phyloP scores from a whole-genome alignment of 352 stramenopile genomes.

The Pythium dissotocum region DNA sequence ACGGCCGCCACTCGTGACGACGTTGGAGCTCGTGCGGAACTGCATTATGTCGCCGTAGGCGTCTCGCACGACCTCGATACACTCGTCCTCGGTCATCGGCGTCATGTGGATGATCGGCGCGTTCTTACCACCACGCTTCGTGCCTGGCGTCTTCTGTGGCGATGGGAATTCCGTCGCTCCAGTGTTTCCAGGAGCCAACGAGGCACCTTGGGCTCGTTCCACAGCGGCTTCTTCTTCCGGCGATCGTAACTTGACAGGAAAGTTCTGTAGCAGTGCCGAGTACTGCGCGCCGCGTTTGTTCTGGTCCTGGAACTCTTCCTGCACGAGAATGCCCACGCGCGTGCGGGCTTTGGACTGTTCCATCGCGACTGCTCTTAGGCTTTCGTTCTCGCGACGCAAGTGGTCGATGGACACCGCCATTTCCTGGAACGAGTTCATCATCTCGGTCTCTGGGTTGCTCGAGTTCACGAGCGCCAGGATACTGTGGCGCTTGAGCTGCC shows the following conservation, averaged over 20 bases:
- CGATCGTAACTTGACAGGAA: conserved; percentile 12
- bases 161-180: neutral
- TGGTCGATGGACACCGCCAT: conserved; percentile 57
- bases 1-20: conserved; percentile 45
- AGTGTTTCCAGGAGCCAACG: neutral
- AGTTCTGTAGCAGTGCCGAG: conserved; percentile 17
- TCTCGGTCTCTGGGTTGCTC: conserved; percentile 32
- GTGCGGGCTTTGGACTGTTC: conserved; percentile 61
- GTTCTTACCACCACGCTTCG: neutral
- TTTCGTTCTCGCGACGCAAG: conserved; percentile 60
- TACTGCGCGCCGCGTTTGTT: conserved; percentile 16
- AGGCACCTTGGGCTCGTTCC: neutral
- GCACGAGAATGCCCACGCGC: conserved; percentile 53
- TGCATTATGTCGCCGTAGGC: conserved; percentile 47
- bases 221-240: conserved; percentile 11
- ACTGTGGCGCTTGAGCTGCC: conserved; percentile 17
- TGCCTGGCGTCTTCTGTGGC: neutral
- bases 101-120: conserved; percentile 26
- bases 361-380: conserved; percentile 43
- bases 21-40: conserved; percentile 43
- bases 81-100: conserved; percentile 47
- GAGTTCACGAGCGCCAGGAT: conserved; percentile 20
- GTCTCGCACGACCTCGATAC: conserved; percentile 41
- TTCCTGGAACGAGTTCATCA: conserved; percentile 49
- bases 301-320: conserved; percentile 55